phyloP scores from a whole-genome alignment of 495 filamentous ascomycete genomes.

The Penicillium steckii region DNA sequence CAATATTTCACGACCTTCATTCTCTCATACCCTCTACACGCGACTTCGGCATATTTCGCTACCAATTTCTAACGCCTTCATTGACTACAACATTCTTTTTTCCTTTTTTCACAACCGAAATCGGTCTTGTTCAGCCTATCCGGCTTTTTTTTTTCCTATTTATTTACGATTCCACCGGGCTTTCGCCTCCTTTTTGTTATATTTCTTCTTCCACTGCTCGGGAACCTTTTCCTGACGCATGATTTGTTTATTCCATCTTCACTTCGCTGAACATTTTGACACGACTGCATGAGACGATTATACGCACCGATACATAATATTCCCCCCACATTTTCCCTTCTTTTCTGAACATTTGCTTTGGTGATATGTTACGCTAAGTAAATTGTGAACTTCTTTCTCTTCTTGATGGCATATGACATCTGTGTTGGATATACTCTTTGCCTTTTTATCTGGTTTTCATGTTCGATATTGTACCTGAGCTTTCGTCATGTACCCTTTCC shows the following conservation, averaged over 20 bases:
- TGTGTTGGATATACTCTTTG: constrained; percentile 7
- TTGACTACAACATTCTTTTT: constrained; percentile 1
- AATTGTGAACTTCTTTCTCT: not conserved
- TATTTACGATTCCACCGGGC: no score
- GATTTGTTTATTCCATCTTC: constrained; percentile 19
- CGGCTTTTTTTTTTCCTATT: constrained; percentile 4
- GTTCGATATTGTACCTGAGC: constrained; percentile 8
- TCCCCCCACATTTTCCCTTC: constrained; percentile 9
- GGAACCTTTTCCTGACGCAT: not conserved
- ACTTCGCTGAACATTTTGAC: constrained; percentile 26
- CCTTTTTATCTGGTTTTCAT: not conserved
- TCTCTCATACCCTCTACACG: constrained; percentile 9
- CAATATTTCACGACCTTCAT: not conserved
- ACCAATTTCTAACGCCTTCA: constrained; percentile 5
- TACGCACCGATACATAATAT: constrained; percentile 34
- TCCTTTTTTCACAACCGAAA: constrained; percentile 1
- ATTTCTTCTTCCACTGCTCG: not conserved
- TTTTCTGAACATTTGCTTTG: constrained; percentile 5
- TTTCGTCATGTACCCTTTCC: not conserved
- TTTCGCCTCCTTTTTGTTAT: no score
- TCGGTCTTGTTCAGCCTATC: not conserved
- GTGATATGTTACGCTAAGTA: not conserved
- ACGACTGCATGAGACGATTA: constrained; percentile 36
- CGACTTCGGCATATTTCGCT: constrained; percentile 8
- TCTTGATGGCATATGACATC: constrained; percentile 10